These are phyloP conservation scores for Cladosporium sp. DNA, from an alignment of 2,329 filamentous ascomycete genomes.

Conservation along the genomic window DNA sequence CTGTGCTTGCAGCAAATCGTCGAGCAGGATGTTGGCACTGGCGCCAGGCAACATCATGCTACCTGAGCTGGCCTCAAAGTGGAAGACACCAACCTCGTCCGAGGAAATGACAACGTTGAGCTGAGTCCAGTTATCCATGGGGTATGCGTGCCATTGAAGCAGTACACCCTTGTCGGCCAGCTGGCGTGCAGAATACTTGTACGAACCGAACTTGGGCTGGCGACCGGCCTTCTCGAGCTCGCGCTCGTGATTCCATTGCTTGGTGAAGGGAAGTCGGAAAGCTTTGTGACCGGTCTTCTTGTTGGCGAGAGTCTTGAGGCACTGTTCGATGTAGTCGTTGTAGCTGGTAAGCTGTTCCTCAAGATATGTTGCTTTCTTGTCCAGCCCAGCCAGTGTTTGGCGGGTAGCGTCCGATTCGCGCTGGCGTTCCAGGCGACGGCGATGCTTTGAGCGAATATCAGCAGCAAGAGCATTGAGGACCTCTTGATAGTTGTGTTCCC, in stretches of 20 bases:
- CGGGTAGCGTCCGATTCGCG: conserved; percentile 85
- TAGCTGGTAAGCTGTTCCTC: conserved; percentile 96
- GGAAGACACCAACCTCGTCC: conserved; percentile 92
- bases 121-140: conserved; percentile 82
- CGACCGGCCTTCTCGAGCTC: conserved; percentile 90
- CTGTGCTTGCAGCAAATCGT: conserved; percentile 92
- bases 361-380: conserved; percentile 86
- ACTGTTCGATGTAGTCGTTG: conserved; percentile 98
- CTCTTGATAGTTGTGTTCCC: conserved; percentile 91
- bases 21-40: conserved; percentile 82
- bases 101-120: conserved; percentile 93
- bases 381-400: conserved; percentile 71
- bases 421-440: conserved; percentile 85
- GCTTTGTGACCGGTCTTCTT: conserved; percentile 74
- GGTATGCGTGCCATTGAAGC: conserved; percentile 84
- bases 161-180: conserved; percentile 92
- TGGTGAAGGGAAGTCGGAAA: conserved; percentile 94
- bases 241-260: conserved; percentile 97
- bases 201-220: conserved; percentile 95
- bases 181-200: conserved; percentile 90
- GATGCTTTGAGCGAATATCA: conserved; percentile 96
- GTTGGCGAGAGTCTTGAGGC: conserved; percentile 94
- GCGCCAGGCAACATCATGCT: conserved; percentile 96
- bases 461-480: conserved; percentile 96
- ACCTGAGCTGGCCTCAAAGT: conserved; percentile 84